Evolutionary conservation across 805 yeast genomes (phyloP), one percentile per base, ranked within the genome.

Genomic region (Monosporozyma servazzii): DNA sequence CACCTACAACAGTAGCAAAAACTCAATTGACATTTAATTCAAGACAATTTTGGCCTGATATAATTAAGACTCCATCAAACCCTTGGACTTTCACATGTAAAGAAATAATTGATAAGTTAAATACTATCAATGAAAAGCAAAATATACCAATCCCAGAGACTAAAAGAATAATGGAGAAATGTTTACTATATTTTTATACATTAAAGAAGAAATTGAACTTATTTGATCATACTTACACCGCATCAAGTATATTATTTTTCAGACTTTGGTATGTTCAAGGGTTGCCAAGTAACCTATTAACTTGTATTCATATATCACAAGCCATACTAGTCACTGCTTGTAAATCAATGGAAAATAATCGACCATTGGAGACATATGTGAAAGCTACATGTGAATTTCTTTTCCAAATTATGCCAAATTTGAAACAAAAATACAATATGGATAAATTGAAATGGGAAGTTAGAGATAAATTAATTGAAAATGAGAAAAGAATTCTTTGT

Each of bases 361-460:
- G 71, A 49, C 70, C 70, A 3, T 63, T 63, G 1, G 68, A 66
- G 44, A 65, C 63, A 7, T 68, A 65, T 51, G 65, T 67, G 2
- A 66, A 66, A 48, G 63, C 66, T 2, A 66, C 70, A 0, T 56
- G 66, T 42, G 65, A 65, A 30, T 61, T 60, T 56, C 47, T 62
- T 43, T 27, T 59, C 48, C 60, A 61, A 51, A 58, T 56, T 41
- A 46, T 56, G 29, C 58, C 59, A 3, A 57, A 57, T 10, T 50
- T 52, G 47, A 59, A 58, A 48, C 56, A 55, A 23, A 55, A 55
- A 43, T 57, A 55, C 25, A 65, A 67, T 45, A 45, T 65, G 44
- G 71, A 68, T 51, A 68, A 67, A 53, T 58, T 67, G 47, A 66
- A 66, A 50, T 68, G 71, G 71, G 68, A 64, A 47, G 58, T 65